Conservation (phyloP, 768 basidiomycete genomes). For the Russula abietina region DNA sequence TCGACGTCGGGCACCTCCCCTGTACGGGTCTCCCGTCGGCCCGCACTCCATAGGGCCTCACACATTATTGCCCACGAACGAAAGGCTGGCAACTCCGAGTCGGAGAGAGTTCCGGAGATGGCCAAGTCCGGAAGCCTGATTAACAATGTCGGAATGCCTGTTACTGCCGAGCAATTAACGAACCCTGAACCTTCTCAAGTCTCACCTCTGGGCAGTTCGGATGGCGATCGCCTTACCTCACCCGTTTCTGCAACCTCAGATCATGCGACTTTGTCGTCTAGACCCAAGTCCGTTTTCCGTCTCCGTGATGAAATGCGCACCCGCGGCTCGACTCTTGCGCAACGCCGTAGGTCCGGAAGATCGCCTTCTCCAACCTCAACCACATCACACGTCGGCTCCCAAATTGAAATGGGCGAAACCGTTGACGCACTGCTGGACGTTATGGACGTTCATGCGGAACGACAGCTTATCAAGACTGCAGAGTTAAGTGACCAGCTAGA, state of each 20-base stretch:
- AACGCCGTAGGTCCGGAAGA: background rate
- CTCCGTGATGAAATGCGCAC: constrained; percentile 24
- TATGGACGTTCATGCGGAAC: constrained; percentile 23
- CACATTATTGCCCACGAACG: background rate
- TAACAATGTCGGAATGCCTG: background rate
- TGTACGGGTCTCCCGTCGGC: background rate
- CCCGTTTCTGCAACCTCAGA: constrained; percentile 18
- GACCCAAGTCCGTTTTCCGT: constrained; percentile 25
- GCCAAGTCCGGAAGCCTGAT: background rate
- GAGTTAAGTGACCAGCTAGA: constrained; percentile 11
- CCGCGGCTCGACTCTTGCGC: background rate
- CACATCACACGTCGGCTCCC: constrained; percentile 11
- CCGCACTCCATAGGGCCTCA: background rate
- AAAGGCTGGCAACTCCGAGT: background rate
- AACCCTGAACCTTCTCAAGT: constrained; percentile 2
- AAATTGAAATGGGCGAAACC: background rate
- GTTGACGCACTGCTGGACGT: constrained; percentile 17
- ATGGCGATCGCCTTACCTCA: constrained; percentile 9
- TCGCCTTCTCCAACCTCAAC: background rate
- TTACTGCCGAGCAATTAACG: background rate
- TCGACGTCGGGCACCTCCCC: background rate
- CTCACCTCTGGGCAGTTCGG: background rate
- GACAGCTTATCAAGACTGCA: constrained; percentile 22
- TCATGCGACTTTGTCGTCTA: background rate
- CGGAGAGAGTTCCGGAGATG: background rate